phyloP scores from a whole-genome alignment of 2,329 filamentous ascomycete species.

The Colletotrichum lindemuthianum region DNA sequence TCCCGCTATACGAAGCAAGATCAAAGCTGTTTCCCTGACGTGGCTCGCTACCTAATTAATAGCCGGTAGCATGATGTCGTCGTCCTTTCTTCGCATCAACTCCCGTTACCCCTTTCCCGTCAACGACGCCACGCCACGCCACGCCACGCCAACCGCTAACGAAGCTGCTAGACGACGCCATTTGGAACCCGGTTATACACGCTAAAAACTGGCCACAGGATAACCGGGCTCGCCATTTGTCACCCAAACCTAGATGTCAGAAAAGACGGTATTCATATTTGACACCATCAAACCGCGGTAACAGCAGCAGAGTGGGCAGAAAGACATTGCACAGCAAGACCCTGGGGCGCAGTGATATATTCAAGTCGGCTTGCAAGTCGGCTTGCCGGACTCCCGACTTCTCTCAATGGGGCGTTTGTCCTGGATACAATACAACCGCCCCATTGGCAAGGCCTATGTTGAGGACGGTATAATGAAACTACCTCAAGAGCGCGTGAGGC shows the following conservation, averaged over 20 bases:
- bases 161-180: conserved; percentile 17
- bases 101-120: conserved; percentile 6
- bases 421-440: background rate
- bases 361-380: no score
- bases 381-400: no score
- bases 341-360: no score
- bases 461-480: conserved; percentile 21
- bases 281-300: no score
- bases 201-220: background rate
- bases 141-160: conserved; percentile 7
- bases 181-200: conserved; percentile 7
- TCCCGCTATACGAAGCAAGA: conserved; percentile 1
- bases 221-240: conserved; percentile 1
- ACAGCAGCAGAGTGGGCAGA: no score
- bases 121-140: conserved; percentile 7
- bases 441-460: background rate
- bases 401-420: background rate
- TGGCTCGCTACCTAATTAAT: no score
- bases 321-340: no score
- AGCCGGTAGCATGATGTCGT: no score
- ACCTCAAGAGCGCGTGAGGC: conserved; percentile 10
- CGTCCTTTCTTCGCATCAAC: background rate
- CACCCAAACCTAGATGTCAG: no score
- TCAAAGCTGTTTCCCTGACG: no score
- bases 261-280: no score